A percentile compares a stretch with the other conserved stretches of the same genome.
Evolutionary conservation across 2,329 filamentous ascomycete genomes (phyloP).

Genomic region (Phyllosticta capitalensis): DNA sequence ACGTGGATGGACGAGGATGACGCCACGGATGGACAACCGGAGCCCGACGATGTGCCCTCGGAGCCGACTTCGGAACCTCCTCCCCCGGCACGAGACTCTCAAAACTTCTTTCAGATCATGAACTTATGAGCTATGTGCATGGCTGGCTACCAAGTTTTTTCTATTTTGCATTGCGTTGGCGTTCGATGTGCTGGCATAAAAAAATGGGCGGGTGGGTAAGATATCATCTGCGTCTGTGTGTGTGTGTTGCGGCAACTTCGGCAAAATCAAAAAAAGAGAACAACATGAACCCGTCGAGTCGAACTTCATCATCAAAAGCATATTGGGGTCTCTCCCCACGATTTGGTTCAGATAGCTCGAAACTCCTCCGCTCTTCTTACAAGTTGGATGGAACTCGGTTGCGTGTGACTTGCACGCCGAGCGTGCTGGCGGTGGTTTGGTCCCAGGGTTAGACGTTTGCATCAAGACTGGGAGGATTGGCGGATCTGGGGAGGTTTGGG

Average conservation of each 20-base stretch:
- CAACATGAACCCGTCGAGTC: no score
- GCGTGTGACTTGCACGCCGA: neutral
- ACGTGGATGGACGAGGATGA: constrained; percentile 71
- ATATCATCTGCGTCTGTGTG: neutral
- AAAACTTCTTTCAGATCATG: constrained; percentile 12
- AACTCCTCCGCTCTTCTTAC: neutral
- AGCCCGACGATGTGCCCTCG: constrained; percentile 2
- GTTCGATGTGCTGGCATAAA: constrained; percentile 6
- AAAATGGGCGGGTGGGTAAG: neutral
- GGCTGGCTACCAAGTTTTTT: neutral
- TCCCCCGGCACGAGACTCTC: constrained; percentile 5
- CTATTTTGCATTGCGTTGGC: constrained; percentile 11
- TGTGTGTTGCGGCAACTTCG: neutral
- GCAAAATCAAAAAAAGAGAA: constrained; percentile 9
- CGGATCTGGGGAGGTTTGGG: neutral
- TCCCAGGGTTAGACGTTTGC: neutral
- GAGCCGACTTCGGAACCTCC: neutral
- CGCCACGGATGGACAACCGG: constrained; percentile 3
- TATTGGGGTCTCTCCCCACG: neutral
- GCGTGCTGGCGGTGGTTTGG: neutral
- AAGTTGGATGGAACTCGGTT: neutral
- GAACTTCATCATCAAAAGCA: neutral
- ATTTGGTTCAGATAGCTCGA: neutral
- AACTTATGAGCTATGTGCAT: constrained; percentile 5
- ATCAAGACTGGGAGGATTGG: neutral